Conservation (phyloP, 1,139 yeast genomes). For the Debaryomyces coudertii region DNA sequence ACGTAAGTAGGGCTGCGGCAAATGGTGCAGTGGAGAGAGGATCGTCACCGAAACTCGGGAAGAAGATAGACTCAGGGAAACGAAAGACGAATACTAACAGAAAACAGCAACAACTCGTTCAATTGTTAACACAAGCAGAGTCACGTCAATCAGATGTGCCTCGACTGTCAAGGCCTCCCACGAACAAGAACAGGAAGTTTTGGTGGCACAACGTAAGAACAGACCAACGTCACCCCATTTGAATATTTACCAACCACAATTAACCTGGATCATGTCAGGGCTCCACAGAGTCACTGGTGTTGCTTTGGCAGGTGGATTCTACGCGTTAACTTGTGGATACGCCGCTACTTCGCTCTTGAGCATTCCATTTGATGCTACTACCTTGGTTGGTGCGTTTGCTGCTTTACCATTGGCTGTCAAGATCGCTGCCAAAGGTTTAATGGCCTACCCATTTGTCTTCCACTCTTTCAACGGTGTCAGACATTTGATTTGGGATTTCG, state of each 20-base stretch:
- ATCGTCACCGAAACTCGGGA: background rate
- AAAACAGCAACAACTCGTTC: conserved; percentile 15
- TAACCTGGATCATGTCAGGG: conserved; percentile 79
- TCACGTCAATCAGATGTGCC: conserved; percentile 10
- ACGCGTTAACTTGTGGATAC: conserved; percentile 73
- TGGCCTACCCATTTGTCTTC: conserved; percentile 84
- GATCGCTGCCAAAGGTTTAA: conserved; percentile 64
- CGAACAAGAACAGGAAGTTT: conserved; percentile 66
- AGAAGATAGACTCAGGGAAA: background rate
- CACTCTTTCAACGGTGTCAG: conserved; percentile 86
- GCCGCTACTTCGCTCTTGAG: conserved; percentile 73
- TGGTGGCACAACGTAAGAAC: conserved; percentile 79
- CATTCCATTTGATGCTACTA: conserved; percentile 62
- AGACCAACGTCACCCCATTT: conserved; percentile 94
- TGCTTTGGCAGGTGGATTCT: conserved; percentile 75
- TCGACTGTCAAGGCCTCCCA: conserved; percentile 64
- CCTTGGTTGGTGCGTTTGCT: conserved; percentile 58
- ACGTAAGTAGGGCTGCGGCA: conserved; percentile 21
- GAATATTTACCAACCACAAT: conserved; percentile 85
- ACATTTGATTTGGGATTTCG: conserved; percentile 91
- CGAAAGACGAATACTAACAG: conserved; percentile 6
- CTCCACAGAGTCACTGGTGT: conserved; percentile 91
- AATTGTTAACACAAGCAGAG: conserved; percentile 11
- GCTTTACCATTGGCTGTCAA: conserved; percentile 66
- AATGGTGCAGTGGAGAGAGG: too few relatives aligned